phyloP scores from a whole-genome alignment of 768 basidiomycete genomes.

The Tulasnella sp. region DNA sequence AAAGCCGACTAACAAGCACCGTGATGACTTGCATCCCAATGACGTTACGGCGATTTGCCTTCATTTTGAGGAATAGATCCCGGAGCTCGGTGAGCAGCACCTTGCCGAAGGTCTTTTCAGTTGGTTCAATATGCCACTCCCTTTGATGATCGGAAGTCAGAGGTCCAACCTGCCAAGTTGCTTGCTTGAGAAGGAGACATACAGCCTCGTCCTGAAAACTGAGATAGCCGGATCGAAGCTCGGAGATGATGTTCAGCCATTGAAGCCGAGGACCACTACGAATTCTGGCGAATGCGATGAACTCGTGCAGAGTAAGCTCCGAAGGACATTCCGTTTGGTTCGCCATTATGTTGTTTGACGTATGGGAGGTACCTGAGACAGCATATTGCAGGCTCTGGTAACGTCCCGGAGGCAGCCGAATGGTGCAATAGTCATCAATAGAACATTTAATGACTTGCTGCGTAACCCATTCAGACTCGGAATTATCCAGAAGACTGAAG shows the following conservation, averaged over 20 bases:
- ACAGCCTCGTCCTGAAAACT: constrained; percentile 32
- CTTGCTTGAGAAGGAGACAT: constrained; percentile 33
- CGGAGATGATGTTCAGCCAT: constrained; percentile 40
- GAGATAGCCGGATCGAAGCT: constrained; percentile 30
- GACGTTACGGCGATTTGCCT: not conserved
- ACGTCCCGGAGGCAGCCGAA: constrained; percentile 24
- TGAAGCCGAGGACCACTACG: constrained; percentile 36
- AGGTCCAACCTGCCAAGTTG: constrained; percentile 34
- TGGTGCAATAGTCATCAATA: constrained; percentile 23
- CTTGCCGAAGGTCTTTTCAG: constrained; percentile 25
- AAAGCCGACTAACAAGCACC: not conserved
- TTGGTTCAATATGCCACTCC: constrained; percentile 34
- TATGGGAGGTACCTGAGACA: constrained; percentile 24
- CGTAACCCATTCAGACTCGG: constrained; percentile 14
- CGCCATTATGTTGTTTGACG: constrained; percentile 33
- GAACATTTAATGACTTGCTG: constrained; percentile 17
- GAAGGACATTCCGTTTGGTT: constrained; percentile 31
- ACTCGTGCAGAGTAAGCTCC: constrained; percentile 35
- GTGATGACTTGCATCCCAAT: not conserved
- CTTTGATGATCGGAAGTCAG: constrained; percentile 15
- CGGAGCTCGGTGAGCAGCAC: constrained; percentile 30
- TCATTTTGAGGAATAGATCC: constrained; percentile 27
- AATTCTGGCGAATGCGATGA: constrained; percentile 33
- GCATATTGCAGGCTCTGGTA: constrained; percentile 31
- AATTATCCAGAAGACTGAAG: constrained; percentile 27